phyloP scores from a whole-genome alignment of 2,329 filamentous ascomycete species.

The Grosmannia clavigera region DNA sequence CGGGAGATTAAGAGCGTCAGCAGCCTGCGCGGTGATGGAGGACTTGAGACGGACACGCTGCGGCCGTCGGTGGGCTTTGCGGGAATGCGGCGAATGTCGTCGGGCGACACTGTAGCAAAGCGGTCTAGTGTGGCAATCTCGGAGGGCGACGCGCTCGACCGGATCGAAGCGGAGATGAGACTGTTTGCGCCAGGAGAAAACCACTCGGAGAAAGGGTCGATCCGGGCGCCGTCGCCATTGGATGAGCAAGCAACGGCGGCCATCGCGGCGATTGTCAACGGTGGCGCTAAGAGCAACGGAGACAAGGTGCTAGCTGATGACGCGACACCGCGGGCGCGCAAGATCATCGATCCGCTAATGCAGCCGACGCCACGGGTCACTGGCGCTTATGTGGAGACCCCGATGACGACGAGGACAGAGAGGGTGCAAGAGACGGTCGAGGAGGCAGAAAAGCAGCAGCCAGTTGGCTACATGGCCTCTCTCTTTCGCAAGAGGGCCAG shows the following conservation, averaged over 20 bases:
- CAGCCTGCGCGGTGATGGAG: neutral
- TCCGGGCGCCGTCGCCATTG: slow-evolving; percentile 34
- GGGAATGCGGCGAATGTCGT: slow-evolving; percentile 29
- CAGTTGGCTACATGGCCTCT: neutral
- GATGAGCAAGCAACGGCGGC: slow-evolving; percentile 17
- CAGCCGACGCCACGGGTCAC: slow-evolving; percentile 41
- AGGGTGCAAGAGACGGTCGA: slow-evolving; percentile 12
- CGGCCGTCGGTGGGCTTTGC: slow-evolving; percentile 31
- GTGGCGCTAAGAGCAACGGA: neutral
- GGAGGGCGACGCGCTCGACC: slow-evolving; percentile 41
- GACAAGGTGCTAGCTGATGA: slow-evolving; percentile 1
- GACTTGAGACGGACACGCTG: slow-evolving; percentile 4
- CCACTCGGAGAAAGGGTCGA: slow-evolving; percentile 42
- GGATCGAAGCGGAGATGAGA: slow-evolving; percentile 43
- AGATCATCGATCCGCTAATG: slow-evolving; percentile 28
- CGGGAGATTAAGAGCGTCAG: neutral
- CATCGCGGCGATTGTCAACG: slow-evolving; percentile 11
- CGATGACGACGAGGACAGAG: slow-evolving; percentile 31
- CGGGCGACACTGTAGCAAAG: slow-evolving; percentile 35
- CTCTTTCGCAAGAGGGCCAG: slow-evolving; percentile 10
- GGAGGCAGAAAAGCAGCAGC: neutral
- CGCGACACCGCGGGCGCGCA: slow-evolving; percentile 32
- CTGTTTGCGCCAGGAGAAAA: slow-evolving; percentile 43
- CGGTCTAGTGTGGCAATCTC: slow-evolving; percentile 34
- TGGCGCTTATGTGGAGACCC: slow-evolving; percentile 46